These are phyloP conservation scores for Metschnikowia colocasiae DNA, from an alignment of 805 yeast species.

Conservation along the genomic window DNA sequence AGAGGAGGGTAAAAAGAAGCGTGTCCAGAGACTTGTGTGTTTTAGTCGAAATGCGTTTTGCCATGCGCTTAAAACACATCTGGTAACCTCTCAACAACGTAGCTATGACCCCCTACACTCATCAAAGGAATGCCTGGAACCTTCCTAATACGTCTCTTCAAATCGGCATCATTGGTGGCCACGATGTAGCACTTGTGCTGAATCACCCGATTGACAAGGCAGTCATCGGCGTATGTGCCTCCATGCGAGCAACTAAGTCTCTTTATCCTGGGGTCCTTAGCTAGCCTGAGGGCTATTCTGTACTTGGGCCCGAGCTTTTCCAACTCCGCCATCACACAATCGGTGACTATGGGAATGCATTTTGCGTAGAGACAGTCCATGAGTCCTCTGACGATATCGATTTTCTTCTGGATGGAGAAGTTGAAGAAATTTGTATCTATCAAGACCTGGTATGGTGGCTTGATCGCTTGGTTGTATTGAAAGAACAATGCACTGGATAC, in stretches of 20 bases:
- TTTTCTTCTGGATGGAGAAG: slow-evolving; percentile 92
- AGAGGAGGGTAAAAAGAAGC: background rate
- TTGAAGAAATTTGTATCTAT: slow-evolving; percentile 97
- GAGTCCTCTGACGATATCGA: slow-evolving; percentile 92
- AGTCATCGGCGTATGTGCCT: slow-evolving; percentile 98
- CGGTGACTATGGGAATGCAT: slow-evolving; percentile 93
- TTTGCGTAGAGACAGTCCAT: slow-evolving; percentile 95
- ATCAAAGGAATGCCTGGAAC: slow-evolving; percentile 96
- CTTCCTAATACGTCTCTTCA: slow-evolving; percentile 89
- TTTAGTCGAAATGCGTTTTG: background rate
- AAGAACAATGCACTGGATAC: slow-evolving; percentile 94
- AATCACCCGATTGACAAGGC: slow-evolving; percentile 85
- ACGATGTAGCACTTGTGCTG: slow-evolving; percentile 97
- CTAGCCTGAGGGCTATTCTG: slow-evolving; percentile 87
- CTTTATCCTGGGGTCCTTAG: slow-evolving; percentile 88
- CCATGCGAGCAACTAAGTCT: slow-evolving; percentile 86
- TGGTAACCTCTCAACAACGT: slow-evolving; percentile 91
- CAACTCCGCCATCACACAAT: slow-evolving; percentile 96
- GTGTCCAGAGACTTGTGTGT: background rate
- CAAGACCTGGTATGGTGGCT: slow-evolving; percentile 96
- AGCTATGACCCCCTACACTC: slow-evolving; percentile 93
- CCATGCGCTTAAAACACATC: slow-evolving; percentile 61
- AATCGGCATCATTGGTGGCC: slow-evolving; percentile 96
- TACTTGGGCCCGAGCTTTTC: slow-evolving; percentile 94
- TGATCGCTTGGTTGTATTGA: slow-evolving; percentile 88